Percentiles rank a stretch among this genome's conserved stretches.
phyloP scores from a whole-genome alignment of 2,329 filamentous ascomycete genomes.

The Phoma sp. region DNA sequence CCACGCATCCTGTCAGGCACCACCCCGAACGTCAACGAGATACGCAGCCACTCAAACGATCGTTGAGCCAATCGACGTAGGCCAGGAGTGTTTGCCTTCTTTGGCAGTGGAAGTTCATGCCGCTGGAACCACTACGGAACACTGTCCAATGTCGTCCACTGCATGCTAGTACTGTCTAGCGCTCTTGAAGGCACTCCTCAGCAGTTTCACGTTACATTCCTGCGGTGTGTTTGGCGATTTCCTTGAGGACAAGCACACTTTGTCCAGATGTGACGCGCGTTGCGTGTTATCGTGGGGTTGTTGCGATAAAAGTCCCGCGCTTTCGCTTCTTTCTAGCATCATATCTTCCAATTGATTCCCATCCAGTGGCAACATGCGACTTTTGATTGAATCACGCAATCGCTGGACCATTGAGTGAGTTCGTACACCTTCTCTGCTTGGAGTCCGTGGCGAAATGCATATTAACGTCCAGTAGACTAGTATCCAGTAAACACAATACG shows the following conservation, averaged over 20 bases:
- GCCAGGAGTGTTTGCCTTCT: neutral
- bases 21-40: neutral
- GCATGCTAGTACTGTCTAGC: neutral
- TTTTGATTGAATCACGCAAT: constrained; percentile 10
- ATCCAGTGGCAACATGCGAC: constrained; percentile 14
- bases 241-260: constrained; percentile 3
- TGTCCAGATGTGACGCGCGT: constrained; percentile 5
- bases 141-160: neutral
- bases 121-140: neutral
- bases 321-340: neutral
- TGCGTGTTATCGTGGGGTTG: neutral
- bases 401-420: constrained; percentile 16
- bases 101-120: neutral
- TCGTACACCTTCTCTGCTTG: neutral
- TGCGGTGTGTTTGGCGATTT: neutral
- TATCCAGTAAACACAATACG: constrained; percentile 1
- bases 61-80: neutral
- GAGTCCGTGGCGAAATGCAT: neutral
- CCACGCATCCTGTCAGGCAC: neutral
- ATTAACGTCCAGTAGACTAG: constrained; percentile 1
- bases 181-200: neutral
- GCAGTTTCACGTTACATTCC: constrained; percentile 1
- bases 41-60: neutral
- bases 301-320: constrained; percentile 5
- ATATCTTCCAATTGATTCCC: neutral